A percentile compares a stretch with the other conserved stretches of the same genome.
These are phyloP conservation scores for Boletales sp. DNA, from an alignment of 768 basidiomycete species.

Conservation along the genomic window DNA sequence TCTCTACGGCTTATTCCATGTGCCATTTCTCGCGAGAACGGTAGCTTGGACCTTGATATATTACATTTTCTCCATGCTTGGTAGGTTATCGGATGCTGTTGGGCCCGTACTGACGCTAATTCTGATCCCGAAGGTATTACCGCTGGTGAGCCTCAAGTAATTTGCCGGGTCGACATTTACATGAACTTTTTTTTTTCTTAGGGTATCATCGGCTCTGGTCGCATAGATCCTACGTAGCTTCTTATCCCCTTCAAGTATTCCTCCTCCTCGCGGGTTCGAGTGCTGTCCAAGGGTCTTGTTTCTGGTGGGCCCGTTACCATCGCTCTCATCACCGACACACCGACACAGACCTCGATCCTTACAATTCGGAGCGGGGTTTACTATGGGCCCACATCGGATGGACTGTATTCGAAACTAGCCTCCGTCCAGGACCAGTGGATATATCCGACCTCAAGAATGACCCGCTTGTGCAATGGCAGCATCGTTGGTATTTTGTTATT, in stretches of 20 bases:
- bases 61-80: constrained; percentile 87
- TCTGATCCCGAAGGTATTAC: constrained; percentile 43
- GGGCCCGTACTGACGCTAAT: constrained; percentile 11
- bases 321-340: constrained; percentile 83
- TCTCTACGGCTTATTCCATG: constrained; percentile 60
- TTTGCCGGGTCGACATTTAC: neutral
- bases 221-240: constrained; percentile 79
- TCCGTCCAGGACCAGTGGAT: constrained; percentile 69
- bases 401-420: constrained; percentile 75
- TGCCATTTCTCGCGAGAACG: constrained; percentile 49
- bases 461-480: constrained; percentile 72
- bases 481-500: constrained; percentile 65
- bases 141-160: constrained; percentile 34
- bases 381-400: constrained; percentile 82
- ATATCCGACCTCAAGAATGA: constrained; percentile 69
- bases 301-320: constrained; percentile 84
- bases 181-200: constrained; percentile 22
- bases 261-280: constrained; percentile 74
- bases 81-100: constrained; percentile 34
- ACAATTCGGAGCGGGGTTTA: constrained; percentile 74
- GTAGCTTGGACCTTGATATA: constrained; percentile 59
- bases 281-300: constrained; percentile 83
- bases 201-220: constrained; percentile 87
- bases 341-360: constrained; percentile 84
- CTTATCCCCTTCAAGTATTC: constrained; percentile 63